Conservation (phyloP, 495 filamentous ascomycete genomes). For the Chaetomidium leptoderma region DNA sequence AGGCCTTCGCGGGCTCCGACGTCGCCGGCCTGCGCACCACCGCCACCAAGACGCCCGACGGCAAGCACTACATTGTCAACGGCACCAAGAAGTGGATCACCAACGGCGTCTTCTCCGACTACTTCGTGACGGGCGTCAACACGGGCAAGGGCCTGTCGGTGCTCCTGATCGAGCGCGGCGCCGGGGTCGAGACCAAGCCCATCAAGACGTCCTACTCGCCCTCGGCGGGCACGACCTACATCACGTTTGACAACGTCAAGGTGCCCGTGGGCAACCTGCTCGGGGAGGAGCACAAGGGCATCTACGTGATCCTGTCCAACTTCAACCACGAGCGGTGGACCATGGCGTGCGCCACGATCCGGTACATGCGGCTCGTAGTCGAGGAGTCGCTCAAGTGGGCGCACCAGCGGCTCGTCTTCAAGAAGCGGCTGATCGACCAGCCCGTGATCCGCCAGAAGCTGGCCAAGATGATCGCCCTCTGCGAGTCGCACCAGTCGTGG, state of each 20-base stretch:
- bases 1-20: slow-evolving; percentile 85
- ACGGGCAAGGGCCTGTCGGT: slow-evolving; percentile 81
- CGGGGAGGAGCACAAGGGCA: slow-evolving; percentile 81
- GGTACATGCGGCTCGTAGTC: slow-evolving; percentile 62
- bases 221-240: slow-evolving; percentile 70
- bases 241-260: slow-evolving; percentile 84
- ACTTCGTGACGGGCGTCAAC: slow-evolving; percentile 77
- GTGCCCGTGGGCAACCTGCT: slow-evolving; percentile 76
- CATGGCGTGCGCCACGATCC: slow-evolving; percentile 61
- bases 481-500: slow-evolving; percentile 80
- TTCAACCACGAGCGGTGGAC: slow-evolving; percentile 80
- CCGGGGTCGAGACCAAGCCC: slow-evolving; percentile 65
- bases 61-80: slow-evolving; percentile 80
- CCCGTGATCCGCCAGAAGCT: slow-evolving; percentile 85
- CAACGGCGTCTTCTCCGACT: slow-evolving; percentile 78
- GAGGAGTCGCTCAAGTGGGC: slow-evolving; percentile 88
- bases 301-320: slow-evolving; percentile 82
- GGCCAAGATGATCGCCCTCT: slow-evolving; percentile 80
- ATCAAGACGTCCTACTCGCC: slow-evolving; percentile 88
- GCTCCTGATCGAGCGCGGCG: slow-evolving; percentile 67
- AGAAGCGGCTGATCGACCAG: slow-evolving; percentile 75
- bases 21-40: slow-evolving; percentile 80
- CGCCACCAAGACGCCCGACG: slow-evolving; percentile 74
- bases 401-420: slow-evolving; percentile 83
- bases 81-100: slow-evolving; percentile 95